A percentile compares a stretch with the other conserved stretches of the same genome.
These are phyloP conservation scores for Boletus barrowsii DNA, from an alignment of 768 basidiomycete genomes.

Conservation along the genomic window DNA sequence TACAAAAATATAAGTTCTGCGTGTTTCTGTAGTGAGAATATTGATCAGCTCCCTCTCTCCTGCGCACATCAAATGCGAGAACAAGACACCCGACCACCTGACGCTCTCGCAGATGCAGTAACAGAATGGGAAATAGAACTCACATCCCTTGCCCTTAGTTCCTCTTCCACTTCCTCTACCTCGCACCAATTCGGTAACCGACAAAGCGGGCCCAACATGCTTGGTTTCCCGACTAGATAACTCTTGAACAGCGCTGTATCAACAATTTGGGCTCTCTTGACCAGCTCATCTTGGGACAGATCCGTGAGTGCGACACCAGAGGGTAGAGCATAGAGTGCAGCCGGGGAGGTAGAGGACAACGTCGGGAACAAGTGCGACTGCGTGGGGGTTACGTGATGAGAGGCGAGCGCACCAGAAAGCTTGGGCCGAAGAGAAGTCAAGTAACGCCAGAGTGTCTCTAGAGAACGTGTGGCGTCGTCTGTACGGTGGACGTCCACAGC, in stretches of 20 bases:
- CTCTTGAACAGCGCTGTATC: slow-evolving; percentile 95
- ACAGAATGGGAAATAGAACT: slow-evolving; percentile 8
- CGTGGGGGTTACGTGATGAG: slow-evolving; percentile 63
- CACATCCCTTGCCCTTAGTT: slow-evolving; percentile 76
- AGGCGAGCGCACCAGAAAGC: slow-evolving; percentile 69
- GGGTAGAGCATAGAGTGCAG: slow-evolving; percentile 77
- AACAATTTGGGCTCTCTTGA: slow-evolving; percentile 89
- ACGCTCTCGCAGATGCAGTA: background rate
- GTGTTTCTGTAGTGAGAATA: slow-evolving; percentile 62
- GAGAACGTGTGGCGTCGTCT: slow-evolving; percentile 66
- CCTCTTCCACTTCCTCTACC: slow-evolving; percentile 88
- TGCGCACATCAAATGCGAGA: background rate
- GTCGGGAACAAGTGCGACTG: slow-evolving; percentile 67
- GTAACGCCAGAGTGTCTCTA: slow-evolving; percentile 88
- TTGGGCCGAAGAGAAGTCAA: slow-evolving; percentile 89
- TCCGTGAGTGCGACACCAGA: slow-evolving; percentile 61
- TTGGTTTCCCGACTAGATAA: slow-evolving; percentile 79
- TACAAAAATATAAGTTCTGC: slow-evolving; percentile 89
- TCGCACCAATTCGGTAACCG: slow-evolving; percentile 97
- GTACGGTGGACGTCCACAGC: background rate
- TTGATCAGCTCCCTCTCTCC: background rate
- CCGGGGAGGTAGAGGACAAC: slow-evolving; percentile 67
- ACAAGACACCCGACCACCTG: background rate
- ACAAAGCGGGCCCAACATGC: slow-evolving; percentile 81
- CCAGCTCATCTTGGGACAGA: slow-evolving; percentile 78